Evolutionary conservation across 495 filamentous ascomycete species (phyloP).

Genomic region (Peziza echinospora): DNA sequence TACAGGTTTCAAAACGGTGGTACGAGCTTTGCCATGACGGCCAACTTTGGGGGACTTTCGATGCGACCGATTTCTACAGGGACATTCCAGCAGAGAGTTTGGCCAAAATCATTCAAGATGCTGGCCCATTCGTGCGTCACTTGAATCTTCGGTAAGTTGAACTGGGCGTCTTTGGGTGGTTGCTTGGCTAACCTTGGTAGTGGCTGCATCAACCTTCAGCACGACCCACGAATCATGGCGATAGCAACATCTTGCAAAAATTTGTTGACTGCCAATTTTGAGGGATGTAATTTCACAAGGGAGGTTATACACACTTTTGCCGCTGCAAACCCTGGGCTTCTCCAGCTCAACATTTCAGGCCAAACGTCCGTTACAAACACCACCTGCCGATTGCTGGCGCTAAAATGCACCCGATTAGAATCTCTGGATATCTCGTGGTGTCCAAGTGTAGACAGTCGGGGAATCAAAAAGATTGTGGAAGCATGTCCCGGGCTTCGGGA

Average conservation of each 20-base stretch:
- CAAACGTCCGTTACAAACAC: slow-evolving; percentile 59
- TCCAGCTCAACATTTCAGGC: slow-evolving; percentile 67
- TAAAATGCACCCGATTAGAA: slow-evolving; percentile 61
- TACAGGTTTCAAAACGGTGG: slow-evolving; percentile 51
- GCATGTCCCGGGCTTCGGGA: slow-evolving; percentile 54
- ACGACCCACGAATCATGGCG: slow-evolving; percentile 53
- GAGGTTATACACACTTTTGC: slow-evolving; percentile 60
- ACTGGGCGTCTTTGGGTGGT: neutral
- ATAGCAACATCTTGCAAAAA: slow-evolving; percentile 67
- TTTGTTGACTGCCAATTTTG: slow-evolving; percentile 63
- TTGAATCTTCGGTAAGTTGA: slow-evolving; percentile 55
- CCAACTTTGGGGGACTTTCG: slow-evolving; percentile 70
- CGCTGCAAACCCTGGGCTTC: slow-evolving; percentile 49
- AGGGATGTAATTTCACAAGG: slow-evolving; percentile 61
- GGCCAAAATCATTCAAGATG: slow-evolving; percentile 61
- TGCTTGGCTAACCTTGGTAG: slow-evolving; percentile 14
- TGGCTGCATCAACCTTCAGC: slow-evolving; percentile 52
- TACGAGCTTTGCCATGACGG: slow-evolving; percentile 81
- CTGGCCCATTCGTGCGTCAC: slow-evolving; percentile 75
- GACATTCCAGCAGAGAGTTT: slow-evolving; percentile 67
- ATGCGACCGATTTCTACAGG: slow-evolving; percentile 68
- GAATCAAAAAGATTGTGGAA: slow-evolving; percentile 49
- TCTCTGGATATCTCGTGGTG: slow-evolving; percentile 84
- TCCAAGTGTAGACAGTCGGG: slow-evolving; percentile 46
- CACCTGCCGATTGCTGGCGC: slow-evolving; percentile 68